A percentile compares a stretch with the other conserved stretches of the same genome.
These are phyloP conservation scores for Mucor piriformis DNA, from an alignment of 371 early-diverging fungal genomes.

Conservation along the genomic window DNA sequence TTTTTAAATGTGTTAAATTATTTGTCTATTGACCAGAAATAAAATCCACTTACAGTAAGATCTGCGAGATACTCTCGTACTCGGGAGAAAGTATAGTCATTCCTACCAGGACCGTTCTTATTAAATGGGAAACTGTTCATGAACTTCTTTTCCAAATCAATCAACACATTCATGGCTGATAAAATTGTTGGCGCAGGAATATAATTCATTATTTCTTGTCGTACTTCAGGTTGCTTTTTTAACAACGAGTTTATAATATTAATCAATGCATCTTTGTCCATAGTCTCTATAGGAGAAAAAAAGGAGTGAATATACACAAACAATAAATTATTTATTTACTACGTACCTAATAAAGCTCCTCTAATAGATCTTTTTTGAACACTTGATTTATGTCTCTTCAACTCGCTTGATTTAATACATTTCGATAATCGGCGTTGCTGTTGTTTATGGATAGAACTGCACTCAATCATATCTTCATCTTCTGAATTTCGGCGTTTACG, in stretches of 20 bases:
- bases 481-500: constrained; percentile 49
- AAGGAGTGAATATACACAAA: not conserved
- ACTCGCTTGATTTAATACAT: constrained; percentile 14
- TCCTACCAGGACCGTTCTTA: constrained; percentile 75
- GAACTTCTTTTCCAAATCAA: constrained; percentile 71
- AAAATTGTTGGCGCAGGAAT: constrained; percentile 88
- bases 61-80: constrained; percentile 78
- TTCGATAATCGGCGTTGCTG: constrained; percentile 16
- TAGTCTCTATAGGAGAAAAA: constrained; percentile 46
- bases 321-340: not conserved
- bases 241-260: constrained; percentile 72
- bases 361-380: constrained; percentile 33
- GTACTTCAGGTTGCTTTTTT: constrained; percentile 71
- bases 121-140: constrained; percentile 84
- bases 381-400: constrained; percentile 30
- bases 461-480: constrained; percentile 55
- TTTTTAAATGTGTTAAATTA: not conserved
- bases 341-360: constrained; percentile 38
- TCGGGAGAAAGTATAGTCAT: constrained; percentile 90
- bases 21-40: not conserved
- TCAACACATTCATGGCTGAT: constrained; percentile 71
- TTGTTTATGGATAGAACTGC: constrained; percentile 12
- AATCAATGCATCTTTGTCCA: constrained; percentile 78
- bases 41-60: constrained; percentile 52
- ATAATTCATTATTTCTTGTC: constrained; percentile 70